Percentiles rank a stretch among this genome's conserved stretches.
These are phyloP conservation scores for Pythium pyrilobum DNA, from an alignment of 352 stramenopile genomes.

Conservation along the genomic window DNA sequence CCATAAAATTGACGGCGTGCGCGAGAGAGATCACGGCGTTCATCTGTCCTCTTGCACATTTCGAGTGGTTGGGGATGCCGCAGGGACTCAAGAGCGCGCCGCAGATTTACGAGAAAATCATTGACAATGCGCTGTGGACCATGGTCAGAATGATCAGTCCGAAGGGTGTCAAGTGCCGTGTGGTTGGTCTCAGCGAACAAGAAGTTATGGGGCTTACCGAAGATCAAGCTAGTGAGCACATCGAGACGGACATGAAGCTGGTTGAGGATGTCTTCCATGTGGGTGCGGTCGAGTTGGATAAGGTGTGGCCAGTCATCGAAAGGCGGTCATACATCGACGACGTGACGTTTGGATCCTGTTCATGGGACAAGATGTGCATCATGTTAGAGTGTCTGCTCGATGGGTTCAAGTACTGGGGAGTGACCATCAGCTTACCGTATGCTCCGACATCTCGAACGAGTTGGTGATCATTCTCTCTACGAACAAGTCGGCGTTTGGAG, in stretches of 20 bases:
- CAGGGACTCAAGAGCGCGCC: slow-evolving; percentile 19
- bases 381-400: slow-evolving; percentile 6
- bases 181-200: too few relatives aligned
- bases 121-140: slow-evolving; percentile 13
- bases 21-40: slow-evolving; percentile 6
- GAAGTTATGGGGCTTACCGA: too few relatives aligned
- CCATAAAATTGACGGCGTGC: background rate
- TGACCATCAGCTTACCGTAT: slow-evolving; percentile 25
- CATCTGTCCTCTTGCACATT: slow-evolving; percentile 16
- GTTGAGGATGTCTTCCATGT: background rate
- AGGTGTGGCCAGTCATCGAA: background rate
- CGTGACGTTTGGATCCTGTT: slow-evolving; percentile 5
- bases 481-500: slow-evolving; percentile 15
- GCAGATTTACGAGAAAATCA: slow-evolving; percentile 16
- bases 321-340: slow-evolving; percentile 26
- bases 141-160: background rate
- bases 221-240: too few relatives aligned
- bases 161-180: background rate
- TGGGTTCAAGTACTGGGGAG: slow-evolving; percentile 11
- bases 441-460: background rate
- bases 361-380: slow-evolving; percentile 11
- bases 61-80: slow-evolving; percentile 18
- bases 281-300: background rate
- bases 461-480: slow-evolving; percentile 8
- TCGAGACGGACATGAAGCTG: background rate